These are phyloP conservation scores for Chalciporus pseudorubinellus DNA, from an alignment of 768 basidiomycete genomes.

Conservation along the genomic window DNA sequence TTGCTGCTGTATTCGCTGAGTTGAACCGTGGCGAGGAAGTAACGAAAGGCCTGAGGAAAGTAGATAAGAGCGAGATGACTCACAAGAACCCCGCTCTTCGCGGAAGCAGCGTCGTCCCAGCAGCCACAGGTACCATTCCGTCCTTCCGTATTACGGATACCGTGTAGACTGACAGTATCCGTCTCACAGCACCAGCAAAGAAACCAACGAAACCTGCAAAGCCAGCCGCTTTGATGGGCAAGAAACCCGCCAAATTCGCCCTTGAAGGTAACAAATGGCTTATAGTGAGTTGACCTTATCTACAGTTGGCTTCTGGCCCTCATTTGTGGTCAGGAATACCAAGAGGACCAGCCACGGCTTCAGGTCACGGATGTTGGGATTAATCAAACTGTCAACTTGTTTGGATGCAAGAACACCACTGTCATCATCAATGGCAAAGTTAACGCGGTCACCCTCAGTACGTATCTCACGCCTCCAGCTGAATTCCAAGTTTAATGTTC, in stretches of 20 bases:
- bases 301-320: neutral
- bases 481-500: slow-evolving; percentile 4
- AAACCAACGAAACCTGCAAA: slow-evolving; percentile 82
- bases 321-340: slow-evolving; percentile 67
- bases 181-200: slow-evolving; percentile 40
- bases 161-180: neutral
- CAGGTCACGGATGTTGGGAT: slow-evolving; percentile 74
- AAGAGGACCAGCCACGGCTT: slow-evolving; percentile 75
- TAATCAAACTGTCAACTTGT: slow-evolving; percentile 84
- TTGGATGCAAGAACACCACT: slow-evolving; percentile 83
- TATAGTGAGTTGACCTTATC: slow-evolving; percentile 54
- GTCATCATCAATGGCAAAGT: slow-evolving; percentile 89
- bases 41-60: slow-evolving; percentile 88
- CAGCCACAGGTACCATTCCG: slow-evolving; percentile 31
- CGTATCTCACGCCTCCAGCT: neutral
- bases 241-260: slow-evolving; percentile 88
- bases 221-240: slow-evolving; percentile 77
- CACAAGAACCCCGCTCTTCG: slow-evolving; percentile 95
- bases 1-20: slow-evolving; percentile 83
- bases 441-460: slow-evolving; percentile 89
- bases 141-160: slow-evolving; percentile 16
- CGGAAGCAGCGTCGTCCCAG: slow-evolving; percentile 50
- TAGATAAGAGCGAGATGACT: slow-evolving; percentile 95
- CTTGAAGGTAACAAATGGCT: slow-evolving; percentile 94
- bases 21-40: slow-evolving; percentile 88